Evolutionary conservation across 2,329 filamentous ascomycete genomes (phyloP).

Genomic region (Nemania sp.): DNA sequence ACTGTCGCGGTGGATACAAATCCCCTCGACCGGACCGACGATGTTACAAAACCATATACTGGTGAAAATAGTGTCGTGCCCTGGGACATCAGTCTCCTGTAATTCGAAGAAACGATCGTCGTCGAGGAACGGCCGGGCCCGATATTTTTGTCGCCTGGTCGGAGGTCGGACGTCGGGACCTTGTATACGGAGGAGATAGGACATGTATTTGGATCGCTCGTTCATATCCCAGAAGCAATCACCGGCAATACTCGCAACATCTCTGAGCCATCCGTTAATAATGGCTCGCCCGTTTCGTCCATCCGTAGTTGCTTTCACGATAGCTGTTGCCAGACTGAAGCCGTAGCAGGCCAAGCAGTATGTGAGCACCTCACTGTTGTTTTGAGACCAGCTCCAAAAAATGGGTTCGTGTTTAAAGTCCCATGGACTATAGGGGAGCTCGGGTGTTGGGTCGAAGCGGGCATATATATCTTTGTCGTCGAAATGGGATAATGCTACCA

Average conservation of each 20-base stretch:
- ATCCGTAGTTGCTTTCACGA: background rate
- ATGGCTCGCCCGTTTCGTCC: too few relatives aligned
- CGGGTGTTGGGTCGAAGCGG: background rate
- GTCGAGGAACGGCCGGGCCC: background rate
- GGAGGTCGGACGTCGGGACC: too few relatives aligned
- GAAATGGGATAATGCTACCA: background rate
- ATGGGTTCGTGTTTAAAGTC: background rate
- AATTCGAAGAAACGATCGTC: background rate
- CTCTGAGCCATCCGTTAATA: too few relatives aligned
- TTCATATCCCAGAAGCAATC: background rate
- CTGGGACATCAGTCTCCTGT: too few relatives aligned
- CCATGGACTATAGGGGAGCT: background rate
- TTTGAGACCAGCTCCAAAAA: background rate
- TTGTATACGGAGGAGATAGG: background rate
- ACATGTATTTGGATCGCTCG: background rate
- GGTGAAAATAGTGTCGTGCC: too few relatives aligned
- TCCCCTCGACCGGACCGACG: too few relatives aligned
- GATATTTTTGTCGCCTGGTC: constrained; percentile 8
- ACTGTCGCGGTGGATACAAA: too few relatives aligned
- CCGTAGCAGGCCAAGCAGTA: background rate
- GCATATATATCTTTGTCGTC: too few relatives aligned
- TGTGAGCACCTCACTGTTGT: too few relatives aligned
- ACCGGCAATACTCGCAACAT: background rate
- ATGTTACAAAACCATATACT: too few relatives aligned
- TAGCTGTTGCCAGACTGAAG: background rate